phyloP scores from a whole-genome alignment of 768 basidiomycete genomes.

The Phanerochaete sordida region DNA sequence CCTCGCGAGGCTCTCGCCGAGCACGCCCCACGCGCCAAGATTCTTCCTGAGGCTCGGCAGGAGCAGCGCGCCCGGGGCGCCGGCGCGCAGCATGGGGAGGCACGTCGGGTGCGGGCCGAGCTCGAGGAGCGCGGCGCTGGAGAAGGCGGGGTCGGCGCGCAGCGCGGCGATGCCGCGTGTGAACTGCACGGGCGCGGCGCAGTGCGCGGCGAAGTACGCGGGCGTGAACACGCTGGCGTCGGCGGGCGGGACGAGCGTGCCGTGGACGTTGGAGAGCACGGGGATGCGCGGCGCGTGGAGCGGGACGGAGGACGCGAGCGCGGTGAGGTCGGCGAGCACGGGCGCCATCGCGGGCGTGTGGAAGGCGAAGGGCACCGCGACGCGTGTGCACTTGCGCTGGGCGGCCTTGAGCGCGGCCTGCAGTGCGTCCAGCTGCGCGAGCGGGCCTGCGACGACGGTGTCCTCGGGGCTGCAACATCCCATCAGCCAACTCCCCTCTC shows the following conservation, averaged over 20 bases:
- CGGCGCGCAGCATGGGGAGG: slow-evolving; percentile 46
- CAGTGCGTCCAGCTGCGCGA: slow-evolving; percentile 39
- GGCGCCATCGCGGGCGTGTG: slow-evolving; percentile 64
- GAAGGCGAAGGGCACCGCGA: slow-evolving; percentile 59
- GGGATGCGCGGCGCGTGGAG: slow-evolving; percentile 51
- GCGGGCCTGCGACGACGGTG: slow-evolving; percentile 57
- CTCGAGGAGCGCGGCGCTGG: slow-evolving; percentile 47
- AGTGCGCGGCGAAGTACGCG: slow-evolving; percentile 58
- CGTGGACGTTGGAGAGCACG: slow-evolving; percentile 60
- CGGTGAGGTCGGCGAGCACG: slow-evolving; percentile 46
- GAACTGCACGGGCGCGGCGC: slow-evolving; percentile 55
- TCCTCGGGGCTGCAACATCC: slow-evolving; percentile 34
- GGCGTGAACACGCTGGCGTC: slow-evolving; percentile 44
- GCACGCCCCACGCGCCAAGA: slow-evolving; percentile 39
- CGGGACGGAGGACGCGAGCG: slow-evolving; percentile 33
- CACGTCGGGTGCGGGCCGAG: slow-evolving; percentile 60
- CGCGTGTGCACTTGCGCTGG: slow-evolving; percentile 35
- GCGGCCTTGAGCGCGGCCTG: slow-evolving; percentile 36
- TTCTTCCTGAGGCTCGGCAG: slow-evolving; percentile 49
- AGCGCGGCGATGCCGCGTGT: slow-evolving; percentile 45
- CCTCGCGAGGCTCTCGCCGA: slow-evolving; percentile 43
- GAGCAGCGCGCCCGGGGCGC: slow-evolving; percentile 27
- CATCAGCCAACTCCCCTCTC: neutral
- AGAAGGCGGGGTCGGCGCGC: slow-evolving; percentile 29
- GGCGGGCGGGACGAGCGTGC: slow-evolving; percentile 49